A percentile compares a stretch with the other conserved stretches of the same genome.
These are phyloP conservation scores for Colletotrichum sp. DNA, from an alignment of 2,329 filamentous ascomycete genomes.

Conservation along the genomic window DNA sequence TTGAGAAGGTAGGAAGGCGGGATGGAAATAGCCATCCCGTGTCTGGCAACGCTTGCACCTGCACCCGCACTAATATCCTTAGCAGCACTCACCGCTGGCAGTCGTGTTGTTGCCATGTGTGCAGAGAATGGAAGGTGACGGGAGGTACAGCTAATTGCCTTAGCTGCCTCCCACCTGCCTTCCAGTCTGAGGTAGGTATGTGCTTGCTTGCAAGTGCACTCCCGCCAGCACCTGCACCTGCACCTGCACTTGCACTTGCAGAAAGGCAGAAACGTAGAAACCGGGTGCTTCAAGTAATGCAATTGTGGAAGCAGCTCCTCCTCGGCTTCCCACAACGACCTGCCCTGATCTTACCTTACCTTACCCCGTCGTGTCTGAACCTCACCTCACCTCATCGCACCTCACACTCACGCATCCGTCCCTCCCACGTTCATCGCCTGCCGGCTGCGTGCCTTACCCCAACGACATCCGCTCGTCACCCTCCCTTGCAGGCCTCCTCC, in stretches of 20 bases:
- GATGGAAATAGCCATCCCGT: neutral
- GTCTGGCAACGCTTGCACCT: neutral
- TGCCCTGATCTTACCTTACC: neutral
- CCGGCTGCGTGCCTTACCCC: neutral
- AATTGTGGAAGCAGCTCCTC: constrained; percentile 2
- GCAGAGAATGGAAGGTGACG: neutral
- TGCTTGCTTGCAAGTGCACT: neutral
- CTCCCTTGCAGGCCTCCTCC: neutral
- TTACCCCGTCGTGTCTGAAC: neutral
- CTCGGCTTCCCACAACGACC: neutral
- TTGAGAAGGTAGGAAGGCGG: neutral
- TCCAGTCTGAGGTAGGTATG: neutral
- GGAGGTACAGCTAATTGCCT: neutral
- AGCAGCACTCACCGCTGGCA: neutral
- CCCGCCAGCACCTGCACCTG: neutral
- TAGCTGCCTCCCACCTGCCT: neutral
- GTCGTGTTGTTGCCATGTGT: neutral
- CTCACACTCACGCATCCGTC: neutral
- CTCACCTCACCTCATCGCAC: neutral
- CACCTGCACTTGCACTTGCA: neutral
- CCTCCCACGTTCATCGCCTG: neutral
- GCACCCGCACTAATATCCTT: neutral
- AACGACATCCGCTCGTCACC: neutral
- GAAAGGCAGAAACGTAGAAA: neutral
- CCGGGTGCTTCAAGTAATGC: neutral